phyloP scores from a whole-genome alignment of 1,139 yeast genomes.

The Sugiyamaella paludigena region DNA sequence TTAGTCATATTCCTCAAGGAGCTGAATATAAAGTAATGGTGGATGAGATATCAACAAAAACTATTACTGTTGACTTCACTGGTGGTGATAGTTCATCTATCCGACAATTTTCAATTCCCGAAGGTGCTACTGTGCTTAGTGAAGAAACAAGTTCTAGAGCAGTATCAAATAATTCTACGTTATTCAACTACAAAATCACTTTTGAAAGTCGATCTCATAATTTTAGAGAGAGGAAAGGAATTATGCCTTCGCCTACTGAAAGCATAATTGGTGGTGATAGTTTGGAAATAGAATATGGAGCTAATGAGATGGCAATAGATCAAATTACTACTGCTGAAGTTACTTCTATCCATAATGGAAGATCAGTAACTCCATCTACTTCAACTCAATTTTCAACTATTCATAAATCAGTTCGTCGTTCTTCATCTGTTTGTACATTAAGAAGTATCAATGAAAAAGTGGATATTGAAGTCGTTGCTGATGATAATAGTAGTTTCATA shows the following conservation, averaged over 20 bases:
- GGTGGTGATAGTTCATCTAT: slow-evolving; percentile 16
- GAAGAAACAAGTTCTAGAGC: slow-evolving; percentile 21
- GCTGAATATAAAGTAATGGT: slow-evolving; percentile 29
- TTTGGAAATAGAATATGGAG: too few relatives aligned
- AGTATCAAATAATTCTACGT: slow-evolving; percentile 15
- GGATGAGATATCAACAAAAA: slow-evolving; percentile 26
- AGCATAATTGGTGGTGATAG: too few relatives aligned
- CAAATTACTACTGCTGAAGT: slow-evolving; percentile 1
- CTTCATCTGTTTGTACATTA: slow-evolving; percentile 20
- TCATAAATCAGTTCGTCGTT: slow-evolving; percentile 4
- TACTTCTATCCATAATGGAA: slow-evolving; percentile 4
- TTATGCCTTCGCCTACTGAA: slow-evolving; percentile 12
- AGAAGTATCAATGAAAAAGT: slow-evolving; percentile 6
- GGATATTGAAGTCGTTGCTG: too few relatives aligned
- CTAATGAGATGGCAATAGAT: background rate
- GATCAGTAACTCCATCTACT: background rate
- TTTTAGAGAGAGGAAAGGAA: slow-evolving; percentile 27
- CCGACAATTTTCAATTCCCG: slow-evolving; percentile 19
- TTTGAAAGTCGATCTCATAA: slow-evolving; percentile 25
- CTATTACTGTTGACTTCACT: slow-evolving; percentile 26
- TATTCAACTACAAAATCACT: slow-evolving; percentile 21
- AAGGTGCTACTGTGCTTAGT: slow-evolving; percentile 27
- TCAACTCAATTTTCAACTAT: background rate
- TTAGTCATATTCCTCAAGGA: slow-evolving; percentile 30
- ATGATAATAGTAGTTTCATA: too few relatives aligned